Conservation (phyloP, 2,329 filamentous ascomycete species). For the Tothia fuscella region DNA sequence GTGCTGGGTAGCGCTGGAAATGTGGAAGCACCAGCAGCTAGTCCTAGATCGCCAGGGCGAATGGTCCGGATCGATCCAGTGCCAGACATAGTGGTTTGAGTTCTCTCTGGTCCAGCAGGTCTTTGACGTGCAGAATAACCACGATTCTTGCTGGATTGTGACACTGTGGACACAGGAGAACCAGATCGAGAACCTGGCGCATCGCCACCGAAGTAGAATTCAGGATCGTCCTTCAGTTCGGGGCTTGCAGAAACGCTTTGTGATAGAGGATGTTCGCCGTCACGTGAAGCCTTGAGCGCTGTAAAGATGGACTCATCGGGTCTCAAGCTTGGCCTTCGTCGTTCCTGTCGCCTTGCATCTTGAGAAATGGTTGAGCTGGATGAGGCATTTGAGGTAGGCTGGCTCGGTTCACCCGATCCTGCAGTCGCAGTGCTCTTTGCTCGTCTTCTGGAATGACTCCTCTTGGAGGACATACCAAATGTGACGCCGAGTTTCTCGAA, state of each 20-base stretch:
- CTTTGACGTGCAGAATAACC: background rate
- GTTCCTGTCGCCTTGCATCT: conserved; percentile 31
- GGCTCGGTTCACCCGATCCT: conserved; percentile 38
- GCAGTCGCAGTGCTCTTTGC: conserved; percentile 41
- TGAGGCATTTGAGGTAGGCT: conserved; percentile 38
- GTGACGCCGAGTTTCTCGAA: conserved; percentile 46
- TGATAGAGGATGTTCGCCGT: conserved; percentile 58
- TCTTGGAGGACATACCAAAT: conserved; percentile 27
- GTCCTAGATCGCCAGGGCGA: conserved; percentile 27
- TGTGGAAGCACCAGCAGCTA: conserved; percentile 23
- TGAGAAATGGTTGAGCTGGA: conserved; percentile 44
- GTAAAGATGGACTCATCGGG: conserved; percentile 46
- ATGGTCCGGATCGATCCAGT: conserved; percentile 34
- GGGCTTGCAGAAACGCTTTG: conserved; percentile 64
- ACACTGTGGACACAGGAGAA: conserved; percentile 20
- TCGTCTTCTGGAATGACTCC: conserved; percentile 37
- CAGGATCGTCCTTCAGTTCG: conserved; percentile 31
- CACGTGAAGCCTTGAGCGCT: conserved; percentile 32
- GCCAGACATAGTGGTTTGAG: conserved; percentile 15
- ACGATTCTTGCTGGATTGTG: conserved; percentile 14
- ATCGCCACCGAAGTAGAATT: conserved; percentile 23
- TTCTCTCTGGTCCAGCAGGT: conserved; percentile 8
- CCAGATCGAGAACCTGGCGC: conserved; percentile 28
- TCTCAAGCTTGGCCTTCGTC: conserved; percentile 39
- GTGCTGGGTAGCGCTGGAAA: conserved; percentile 34